Conservation (phyloP, 257 asterid species). For the Plectranthus barbatus region DNA sequence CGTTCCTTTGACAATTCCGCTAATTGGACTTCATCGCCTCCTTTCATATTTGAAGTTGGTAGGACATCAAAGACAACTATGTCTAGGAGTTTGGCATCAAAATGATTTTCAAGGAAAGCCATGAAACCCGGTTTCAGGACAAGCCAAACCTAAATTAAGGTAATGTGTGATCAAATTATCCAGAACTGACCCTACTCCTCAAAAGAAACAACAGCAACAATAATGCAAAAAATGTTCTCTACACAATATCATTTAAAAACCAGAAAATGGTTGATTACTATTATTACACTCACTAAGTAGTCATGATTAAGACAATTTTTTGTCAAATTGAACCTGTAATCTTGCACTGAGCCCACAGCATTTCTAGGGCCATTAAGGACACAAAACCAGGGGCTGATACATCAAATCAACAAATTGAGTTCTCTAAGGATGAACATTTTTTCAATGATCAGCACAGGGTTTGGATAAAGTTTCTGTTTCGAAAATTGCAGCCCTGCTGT, state of each 20-base stretch:
- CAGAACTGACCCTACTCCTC: neutral
- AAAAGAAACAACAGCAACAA: neutral
- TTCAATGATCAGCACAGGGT: neutral
- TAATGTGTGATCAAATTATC: constrained; percentile 1
- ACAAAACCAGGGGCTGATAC: neutral
- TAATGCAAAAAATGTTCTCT: neutral
- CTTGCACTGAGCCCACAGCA: neutral
- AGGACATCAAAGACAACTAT: constrained; percentile 64
- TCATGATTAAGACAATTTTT: neutral
- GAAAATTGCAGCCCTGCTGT: neutral
- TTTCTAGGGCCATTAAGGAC: neutral
- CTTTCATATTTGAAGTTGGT: constrained; percentile 41
- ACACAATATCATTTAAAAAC: neutral
- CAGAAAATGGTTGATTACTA: neutral
- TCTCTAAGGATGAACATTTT: neutral
- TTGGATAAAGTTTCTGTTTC: neutral
- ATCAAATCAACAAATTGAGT: neutral
- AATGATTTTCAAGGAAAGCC: constrained; percentile 79
- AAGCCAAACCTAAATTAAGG: constrained; percentile 77
- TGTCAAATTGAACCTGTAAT: neutral
- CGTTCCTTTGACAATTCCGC: constrained; percentile 48
- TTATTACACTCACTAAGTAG: neutral
- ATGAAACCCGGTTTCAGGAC: constrained; percentile 85
- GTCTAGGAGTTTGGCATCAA: constrained; percentile 62
- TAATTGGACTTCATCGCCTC: constrained; percentile 36